phyloP scores from a whole-genome alignment of 768 basidiomycete species.

The Kwoniella sp. region DNA sequence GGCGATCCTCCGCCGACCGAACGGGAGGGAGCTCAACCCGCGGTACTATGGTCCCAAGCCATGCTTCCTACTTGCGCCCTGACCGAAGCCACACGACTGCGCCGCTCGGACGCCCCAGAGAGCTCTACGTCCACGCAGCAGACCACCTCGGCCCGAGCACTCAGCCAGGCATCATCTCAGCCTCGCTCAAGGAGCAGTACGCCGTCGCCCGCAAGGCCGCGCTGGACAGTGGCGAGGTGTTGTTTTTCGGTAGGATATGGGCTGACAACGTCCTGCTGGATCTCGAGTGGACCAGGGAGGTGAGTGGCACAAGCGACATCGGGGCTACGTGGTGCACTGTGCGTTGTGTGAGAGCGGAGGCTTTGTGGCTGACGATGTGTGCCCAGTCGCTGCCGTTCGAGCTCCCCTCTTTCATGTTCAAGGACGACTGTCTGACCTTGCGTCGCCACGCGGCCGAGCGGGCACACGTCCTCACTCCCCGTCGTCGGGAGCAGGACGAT shows the following conservation, averaged over 20 bases:
- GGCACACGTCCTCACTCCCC: too few relatives aligned
- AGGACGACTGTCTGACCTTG: too few relatives aligned
- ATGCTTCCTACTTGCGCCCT: too few relatives aligned
- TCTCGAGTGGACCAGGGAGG: slow-evolving; percentile 11
- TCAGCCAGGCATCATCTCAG: slow-evolving; percentile 6
- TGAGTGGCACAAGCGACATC: slow-evolving; percentile 9
- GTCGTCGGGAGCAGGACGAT: too few relatives aligned
- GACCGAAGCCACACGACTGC: background rate
- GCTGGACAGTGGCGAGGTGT: background rate
- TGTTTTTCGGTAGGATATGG: slow-evolving; percentile 13
- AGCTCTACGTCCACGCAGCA: slow-evolving; percentile 3
- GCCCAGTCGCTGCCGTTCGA: too few relatives aligned
- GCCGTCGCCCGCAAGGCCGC: slow-evolving; percentile 2
- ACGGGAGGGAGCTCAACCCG: background rate
- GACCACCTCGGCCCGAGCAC: background rate
- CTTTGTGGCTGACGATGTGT: too few relatives aligned
- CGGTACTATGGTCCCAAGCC: too few relatives aligned
- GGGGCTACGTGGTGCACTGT: too few relatives aligned
- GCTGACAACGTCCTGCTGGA: slow-evolving; percentile 7
- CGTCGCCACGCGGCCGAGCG: too few relatives aligned
- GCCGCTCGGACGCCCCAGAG: background rate
- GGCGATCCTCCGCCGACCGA: background rate
- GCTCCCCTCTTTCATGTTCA: too few relatives aligned
- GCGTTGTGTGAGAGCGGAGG: too few relatives aligned
- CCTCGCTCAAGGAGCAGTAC: slow-evolving; percentile 8